phyloP scores from a whole-genome alignment of 2,329 filamentous ascomycete genomes.

The Xylariaceae sp. region DNA sequence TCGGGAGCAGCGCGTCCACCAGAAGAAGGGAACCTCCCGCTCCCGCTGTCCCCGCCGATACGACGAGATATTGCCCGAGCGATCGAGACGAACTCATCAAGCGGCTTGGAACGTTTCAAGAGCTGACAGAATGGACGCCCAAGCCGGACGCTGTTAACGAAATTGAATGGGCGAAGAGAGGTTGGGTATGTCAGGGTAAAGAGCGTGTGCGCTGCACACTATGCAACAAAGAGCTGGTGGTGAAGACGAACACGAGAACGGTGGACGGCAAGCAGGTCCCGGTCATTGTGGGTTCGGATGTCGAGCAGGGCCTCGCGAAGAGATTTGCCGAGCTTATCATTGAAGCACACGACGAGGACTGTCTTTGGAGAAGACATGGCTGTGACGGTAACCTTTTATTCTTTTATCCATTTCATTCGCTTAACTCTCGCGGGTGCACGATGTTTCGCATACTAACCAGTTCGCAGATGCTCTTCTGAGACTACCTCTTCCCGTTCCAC shows the following conservation, averaged over 20 bases:
- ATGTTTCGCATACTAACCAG: slow-evolving; percentile 15
- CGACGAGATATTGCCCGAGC: slow-evolving; percentile 75
- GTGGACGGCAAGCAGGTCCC: slow-evolving; percentile 51
- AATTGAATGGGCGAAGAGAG: slow-evolving; percentile 88
- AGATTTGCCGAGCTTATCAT: slow-evolving; percentile 71
- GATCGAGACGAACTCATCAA: slow-evolving; percentile 78
- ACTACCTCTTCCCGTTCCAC: slow-evolving; percentile 58
- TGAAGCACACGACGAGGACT: slow-evolving; percentile 71
- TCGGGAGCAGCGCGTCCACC: slow-evolving; percentile 22
- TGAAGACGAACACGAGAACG: slow-evolving; percentile 64
- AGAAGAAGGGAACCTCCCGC: slow-evolving; percentile 20
- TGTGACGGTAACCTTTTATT: slow-evolving; percentile 61
- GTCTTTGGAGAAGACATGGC: slow-evolving; percentile 80
- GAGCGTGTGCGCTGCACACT: slow-evolving; percentile 82
- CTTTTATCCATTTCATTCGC: slow-evolving; percentile 13
- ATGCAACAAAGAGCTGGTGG: slow-evolving; percentile 77
- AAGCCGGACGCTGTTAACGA: slow-evolving; percentile 84
- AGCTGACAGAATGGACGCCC: slow-evolving; percentile 87
- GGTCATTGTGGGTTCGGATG: slow-evolving; percentile 54
- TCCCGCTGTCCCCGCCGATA: slow-evolving; percentile 25
- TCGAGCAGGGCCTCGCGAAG: slow-evolving; percentile 65
- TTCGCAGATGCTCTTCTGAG: slow-evolving; percentile 54
- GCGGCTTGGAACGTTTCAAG: slow-evolving; percentile 80
- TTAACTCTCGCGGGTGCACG: background rate
- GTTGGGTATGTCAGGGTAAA: slow-evolving; percentile 79